A percentile compares a stretch with the other conserved stretches of the same genome.
Evolutionary conservation across 306 rosid species (phyloP).

Genomic region (Pyrus betulifolia): DNA sequence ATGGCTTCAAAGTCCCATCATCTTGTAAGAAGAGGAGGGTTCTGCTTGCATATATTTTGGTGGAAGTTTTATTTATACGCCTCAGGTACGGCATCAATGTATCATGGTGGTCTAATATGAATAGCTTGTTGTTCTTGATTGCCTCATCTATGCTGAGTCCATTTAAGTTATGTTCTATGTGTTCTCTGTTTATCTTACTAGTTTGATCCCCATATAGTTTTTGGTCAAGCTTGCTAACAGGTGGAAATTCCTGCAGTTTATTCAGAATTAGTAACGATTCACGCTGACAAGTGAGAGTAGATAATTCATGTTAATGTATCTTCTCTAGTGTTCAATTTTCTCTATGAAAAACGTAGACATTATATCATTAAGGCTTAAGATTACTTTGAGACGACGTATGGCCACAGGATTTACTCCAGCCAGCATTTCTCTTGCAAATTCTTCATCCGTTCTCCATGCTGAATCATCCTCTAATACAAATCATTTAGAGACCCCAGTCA

Average conservation of each 20-base stretch:
- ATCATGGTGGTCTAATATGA: constrained; percentile 73
- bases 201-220: constrained; percentile 55
- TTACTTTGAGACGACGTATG: constrained; percentile 57
- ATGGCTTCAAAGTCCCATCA: constrained; percentile 73
- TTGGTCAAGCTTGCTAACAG: constrained; percentile 53
- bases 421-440: constrained; percentile 83
- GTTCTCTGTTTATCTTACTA: constrained; percentile 45
- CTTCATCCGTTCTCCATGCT: constrained; percentile 85
- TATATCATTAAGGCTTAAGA: constrained; percentile 1
- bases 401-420: constrained; percentile 75
- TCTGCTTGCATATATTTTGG: constrained; percentile 60
- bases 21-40: constrained; percentile 53
- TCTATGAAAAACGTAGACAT: neutral
- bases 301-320: neutral
- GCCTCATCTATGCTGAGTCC: constrained; percentile 60
- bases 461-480: constrained; percentile 45
- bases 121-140: neutral
- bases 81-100: constrained; percentile 57
- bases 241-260: constrained; percentile 64
- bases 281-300: neutral
- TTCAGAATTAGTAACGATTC: neutral
- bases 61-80: constrained; percentile 49
- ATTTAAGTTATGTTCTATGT: constrained; percentile 41
- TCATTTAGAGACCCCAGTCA: constrained; percentile 9
- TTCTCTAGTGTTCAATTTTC: neutral